These are phyloP conservation scores for Podochytrium sp. DNA, from an alignment of 192 early-diverging fungal genomes.

Conservation along the genomic window DNA sequence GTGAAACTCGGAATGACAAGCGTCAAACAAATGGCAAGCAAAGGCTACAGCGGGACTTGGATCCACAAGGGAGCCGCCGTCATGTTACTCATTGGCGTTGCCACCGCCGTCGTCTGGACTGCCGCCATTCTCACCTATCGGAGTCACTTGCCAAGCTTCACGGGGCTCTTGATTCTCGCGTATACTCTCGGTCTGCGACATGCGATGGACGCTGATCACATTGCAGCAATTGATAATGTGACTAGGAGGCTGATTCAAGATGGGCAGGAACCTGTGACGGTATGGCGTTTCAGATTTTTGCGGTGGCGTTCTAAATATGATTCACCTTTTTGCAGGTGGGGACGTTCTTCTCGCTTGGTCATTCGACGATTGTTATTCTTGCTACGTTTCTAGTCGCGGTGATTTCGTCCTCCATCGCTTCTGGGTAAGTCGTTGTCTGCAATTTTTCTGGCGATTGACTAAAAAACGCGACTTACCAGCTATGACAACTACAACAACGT, in stretches of 20 bases:
- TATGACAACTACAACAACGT: background rate
- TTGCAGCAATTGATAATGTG: constrained; percentile 77
- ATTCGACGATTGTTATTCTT: constrained; percentile 68
- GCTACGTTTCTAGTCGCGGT: constrained; percentile 25
- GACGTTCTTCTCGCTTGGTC: constrained; percentile 70
- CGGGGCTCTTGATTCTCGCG: constrained; percentile 23
- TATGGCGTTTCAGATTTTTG: too few species aligned
- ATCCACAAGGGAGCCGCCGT: background rate
- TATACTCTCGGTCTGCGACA: constrained; percentile 40
- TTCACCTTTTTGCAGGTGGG: constrained; percentile 56
- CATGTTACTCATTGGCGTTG: background rate
- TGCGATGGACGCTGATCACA: constrained; percentile 59
- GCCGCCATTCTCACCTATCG: background rate
- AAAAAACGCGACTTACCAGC: too few species aligned
- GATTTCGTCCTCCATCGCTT: constrained; percentile 20
- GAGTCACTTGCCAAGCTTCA: background rate
- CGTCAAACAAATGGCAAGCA: too few species aligned
- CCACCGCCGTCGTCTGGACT: background rate
- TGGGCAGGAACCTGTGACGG: constrained; percentile 47
- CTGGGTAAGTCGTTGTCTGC: too few species aligned
- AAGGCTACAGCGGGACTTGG: too few species aligned
- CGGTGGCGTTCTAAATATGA: too few species aligned
- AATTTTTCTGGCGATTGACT: too few species aligned
- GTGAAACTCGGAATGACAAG: too few species aligned
- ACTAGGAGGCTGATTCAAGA: constrained; percentile 62